Base-by-base conservation (phyloP, 2,329 filamentous ascomycete genomes). In the Raffaelea albimanens region DNA sequence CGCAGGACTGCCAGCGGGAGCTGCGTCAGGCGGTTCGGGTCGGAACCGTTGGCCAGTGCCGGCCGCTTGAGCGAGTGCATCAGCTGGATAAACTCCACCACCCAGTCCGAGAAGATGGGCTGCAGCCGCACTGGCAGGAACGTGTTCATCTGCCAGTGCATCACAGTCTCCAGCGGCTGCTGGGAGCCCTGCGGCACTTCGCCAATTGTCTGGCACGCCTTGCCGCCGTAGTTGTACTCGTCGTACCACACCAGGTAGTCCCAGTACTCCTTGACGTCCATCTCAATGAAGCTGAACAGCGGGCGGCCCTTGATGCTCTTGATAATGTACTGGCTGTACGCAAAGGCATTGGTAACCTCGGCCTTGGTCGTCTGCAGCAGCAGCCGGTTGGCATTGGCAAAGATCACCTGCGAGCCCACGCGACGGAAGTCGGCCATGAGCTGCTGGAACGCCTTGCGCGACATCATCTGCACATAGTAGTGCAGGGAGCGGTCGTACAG, bases 201-300 rank as follows among this genome's bases (percentile, higher is more conserved):
- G 8, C 85, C 74, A 3, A 96, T 86, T 58, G 93, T 80, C 44
- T 83, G 80, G 55, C 88, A 95, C 4, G 87, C 93, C 59, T 94
- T 94, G 51, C 93, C 93, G 47, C 93, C 94, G 59, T 97, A 97
- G 70, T 99, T 98, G 73, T 91, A 96, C 65, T 96, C 88, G 57
- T 99, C 93, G 56, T 97, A 97, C 93, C 93, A 99, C 4, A 96
- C 82, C 0, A 99, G 80, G 59, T 96, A 97, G 63, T 99, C 93
- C 93, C 93, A 99, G 65, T 96, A 99, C 62, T 98, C 93, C 56
- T 91, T 95, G 64, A 99, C 93, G 57, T 96, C 87, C 3, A 99
- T 74, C 58, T 98, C 93, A 53, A 99, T 82, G 61, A 98, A 98
- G 64, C 96, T 87, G 67, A 99, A 99, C 0, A 96, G 76, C 0